Base-by-base conservation (phyloP, 169 alveolate species). In the Babesia caballi region DNA sequence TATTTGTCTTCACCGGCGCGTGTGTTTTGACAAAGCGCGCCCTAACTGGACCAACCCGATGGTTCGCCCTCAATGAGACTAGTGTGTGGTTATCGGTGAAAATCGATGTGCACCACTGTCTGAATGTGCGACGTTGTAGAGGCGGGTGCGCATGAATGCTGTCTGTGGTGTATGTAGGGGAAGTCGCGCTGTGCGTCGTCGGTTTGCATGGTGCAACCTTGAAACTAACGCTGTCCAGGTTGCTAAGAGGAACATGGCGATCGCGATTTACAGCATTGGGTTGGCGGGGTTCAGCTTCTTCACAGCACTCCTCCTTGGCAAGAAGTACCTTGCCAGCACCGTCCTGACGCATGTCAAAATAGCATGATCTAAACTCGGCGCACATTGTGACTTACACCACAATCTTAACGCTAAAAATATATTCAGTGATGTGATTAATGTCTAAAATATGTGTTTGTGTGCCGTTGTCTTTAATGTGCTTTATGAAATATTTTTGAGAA, bases 231-330 rank as follows among this genome's bases (percentile, higher is more conserved):
- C 17, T 6, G 36, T 14, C 11, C 60, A 63, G 73, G 32, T 27
- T 6, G 17, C 25, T 9, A 49, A 63, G 73, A 42, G 36, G 35
- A n/a, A 44, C 47, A 25, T 42, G 46, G 73, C 50, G 9, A 47
- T 35, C n/a, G 30, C 61, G 3, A 36, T 63, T 8, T 63, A 63
- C 36, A 63, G 73, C 41, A 41, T 23, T 1, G 73, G 73, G 0
- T n/a, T 63, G 50, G 73, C 32, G 6, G 2, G 35, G 0, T 9
- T 61, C 2, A 46, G 44, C 49, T 63, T 63, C 61, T 63, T 46
- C 52, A 15, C 21, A 3, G 73, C 52, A n/a, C 61, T 63, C 7
- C 28, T 63, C 46, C 15, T 42, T 28, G 50, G 47, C 60, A 63
- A 63, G 60, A 56, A 56, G 47, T 30, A 11, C 14, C 44, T 38